Evolutionary conservation across 176 grass and related monocot species (phyloP).

Genomic region (Oryza glumipatula): DNA sequence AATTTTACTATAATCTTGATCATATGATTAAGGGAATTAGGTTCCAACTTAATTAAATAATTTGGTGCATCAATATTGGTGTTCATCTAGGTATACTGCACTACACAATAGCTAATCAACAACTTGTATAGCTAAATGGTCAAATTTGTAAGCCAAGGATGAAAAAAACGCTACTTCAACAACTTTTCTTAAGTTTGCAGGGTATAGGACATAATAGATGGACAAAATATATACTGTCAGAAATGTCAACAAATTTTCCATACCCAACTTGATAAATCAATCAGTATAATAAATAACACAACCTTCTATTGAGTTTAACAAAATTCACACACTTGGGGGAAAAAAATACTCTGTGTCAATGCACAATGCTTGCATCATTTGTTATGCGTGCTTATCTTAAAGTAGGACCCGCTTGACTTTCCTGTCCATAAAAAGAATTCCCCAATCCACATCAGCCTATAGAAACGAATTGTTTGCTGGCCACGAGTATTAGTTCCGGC

Average conservation of each 20-base stretch:
- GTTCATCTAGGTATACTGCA: not conserved
- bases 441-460: conserved; percentile 15
- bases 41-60: not conserved
- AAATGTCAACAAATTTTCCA: not conserved
- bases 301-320: not conserved
- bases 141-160: not conserved
- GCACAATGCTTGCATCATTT: conserved; percentile 1
- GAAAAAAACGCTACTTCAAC: not conserved
- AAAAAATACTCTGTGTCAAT: not conserved
- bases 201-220: not conserved
- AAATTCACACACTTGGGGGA: not conserved
- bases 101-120: not conserved
- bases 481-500: not conserved
- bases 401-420: conserved; percentile 26
- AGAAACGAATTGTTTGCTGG: not conserved
- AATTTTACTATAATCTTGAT: not conserved
- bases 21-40: not conserved
- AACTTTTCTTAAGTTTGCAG: not conserved
- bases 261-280: not conserved
- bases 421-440: not conserved
- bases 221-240: not conserved
- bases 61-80: not conserved
- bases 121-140: not conserved
- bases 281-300: not conserved
- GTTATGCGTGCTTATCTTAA: not conserved